Base-by-base conservation (phyloP, 148 eudicot species). In the Amaranthus hypochondriacus region DNA sequence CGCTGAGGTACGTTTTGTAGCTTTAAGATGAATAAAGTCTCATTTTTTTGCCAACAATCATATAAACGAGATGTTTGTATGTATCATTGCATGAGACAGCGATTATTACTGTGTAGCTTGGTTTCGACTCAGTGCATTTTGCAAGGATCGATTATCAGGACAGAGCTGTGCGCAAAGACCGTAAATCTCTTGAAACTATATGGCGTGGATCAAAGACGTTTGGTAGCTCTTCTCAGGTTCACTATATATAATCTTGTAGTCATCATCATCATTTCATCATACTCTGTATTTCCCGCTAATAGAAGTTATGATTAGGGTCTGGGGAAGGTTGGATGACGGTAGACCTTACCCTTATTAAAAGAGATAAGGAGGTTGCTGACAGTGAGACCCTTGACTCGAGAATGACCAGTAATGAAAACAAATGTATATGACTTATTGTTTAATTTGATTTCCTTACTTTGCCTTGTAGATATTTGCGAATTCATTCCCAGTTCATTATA, bases 131-230 rank as follows among this genome's bases (percentile, higher is more conserved):
- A 69, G 78, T 90, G 79, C 98, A 93, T 84, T 93, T 93, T 79
- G 96, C 96, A 42, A 89, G 98, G 76, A 83, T 93, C 73, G 96
- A 93, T 79, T 90, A 93, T 83, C 96, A 93, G 82, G 98, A 93
- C 72, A 87, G 86, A 77, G 84, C 74, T 72, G 75, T 63, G 60
- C 92, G 98, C 68, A 82, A 79, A 80, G 75, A 9, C 74, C 86
- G 83, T 79, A 93, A 85, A 82, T 78, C 96, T 81, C 96, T 93
- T 68, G 96, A 93, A 85, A 95, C 92, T 67, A 72, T 93, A 78
- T 93, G 98, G 98, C 90, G 90, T 64, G 96, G 94, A 51, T 93
- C 98, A 48, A 82, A 82, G 75, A 93, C 98, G 67, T 85, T 93
- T 83, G 96, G 96, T 79, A 74, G 92, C 58, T 86, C 96, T 39